Conservation (phyloP, 2,329 filamentous ascomycete genomes). For the Trichophyton schoenleinii region DNA sequence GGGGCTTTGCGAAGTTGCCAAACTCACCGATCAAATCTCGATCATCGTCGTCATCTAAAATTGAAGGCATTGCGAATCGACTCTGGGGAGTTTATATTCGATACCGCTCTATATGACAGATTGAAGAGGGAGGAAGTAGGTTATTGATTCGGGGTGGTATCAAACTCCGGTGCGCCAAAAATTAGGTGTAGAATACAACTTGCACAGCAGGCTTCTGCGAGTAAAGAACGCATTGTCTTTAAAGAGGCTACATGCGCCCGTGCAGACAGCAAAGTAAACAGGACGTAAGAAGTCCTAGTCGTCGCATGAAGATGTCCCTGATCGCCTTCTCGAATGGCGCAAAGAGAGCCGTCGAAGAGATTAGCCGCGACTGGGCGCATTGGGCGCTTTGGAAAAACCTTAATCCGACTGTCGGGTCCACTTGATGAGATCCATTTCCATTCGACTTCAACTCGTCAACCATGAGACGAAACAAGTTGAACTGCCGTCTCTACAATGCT, state of each 20-base stretch:
- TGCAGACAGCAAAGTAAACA: not conserved
- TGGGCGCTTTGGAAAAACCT: not conserved
- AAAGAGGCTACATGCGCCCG: not conserved
- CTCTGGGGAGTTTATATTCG: not conserved
- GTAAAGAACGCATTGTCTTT: not conserved
- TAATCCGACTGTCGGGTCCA: not conserved
- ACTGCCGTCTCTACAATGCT: not conserved
- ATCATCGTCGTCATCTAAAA: slow-evolving; percentile 31
- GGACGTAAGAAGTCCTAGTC: not conserved
- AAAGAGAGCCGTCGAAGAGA: not conserved
- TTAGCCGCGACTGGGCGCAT: not conserved
- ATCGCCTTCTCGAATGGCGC: not conserved
- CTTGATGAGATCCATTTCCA: no score
- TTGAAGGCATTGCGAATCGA: slow-evolving; percentile 20
- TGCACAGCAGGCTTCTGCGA: not conserved
- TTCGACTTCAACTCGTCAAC: not conserved
- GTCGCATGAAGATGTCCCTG: not conserved
- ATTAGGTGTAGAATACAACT: not conserved
- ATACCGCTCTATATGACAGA: not conserved
- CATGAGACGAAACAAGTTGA: not conserved
- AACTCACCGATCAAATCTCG: slow-evolving; percentile 29
- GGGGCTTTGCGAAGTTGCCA: not conserved
- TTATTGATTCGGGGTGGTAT: not conserved
- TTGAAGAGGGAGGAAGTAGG: not conserved
- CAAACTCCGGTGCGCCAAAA: not conserved